phyloP scores from a whole-genome alignment of 2,329 filamentous ascomycete genomes.

The Beauveria brongniartii region DNA sequence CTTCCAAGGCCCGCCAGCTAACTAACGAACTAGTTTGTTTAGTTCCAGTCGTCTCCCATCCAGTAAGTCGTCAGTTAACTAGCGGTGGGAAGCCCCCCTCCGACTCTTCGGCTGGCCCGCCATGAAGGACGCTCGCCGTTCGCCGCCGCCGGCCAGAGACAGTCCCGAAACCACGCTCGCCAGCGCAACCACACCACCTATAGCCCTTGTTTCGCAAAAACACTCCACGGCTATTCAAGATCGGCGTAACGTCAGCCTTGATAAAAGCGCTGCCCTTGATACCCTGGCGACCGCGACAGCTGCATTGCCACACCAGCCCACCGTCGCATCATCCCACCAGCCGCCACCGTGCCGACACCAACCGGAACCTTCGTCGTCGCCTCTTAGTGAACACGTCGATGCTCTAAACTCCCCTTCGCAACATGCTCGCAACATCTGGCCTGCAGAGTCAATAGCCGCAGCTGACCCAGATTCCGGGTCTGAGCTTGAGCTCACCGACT shows the following conservation, averaged over 20 bases:
- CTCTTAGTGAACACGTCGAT: background rate
- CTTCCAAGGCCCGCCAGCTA: background rate
- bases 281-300: slow-evolving; percentile 1
- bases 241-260: background rate
- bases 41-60: background rate
- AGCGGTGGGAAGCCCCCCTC: slow-evolving; percentile 7
- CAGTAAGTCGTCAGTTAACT: background rate
- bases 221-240: background rate
- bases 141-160: slow-evolving; percentile 1
- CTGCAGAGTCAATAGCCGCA: slow-evolving; percentile 5
- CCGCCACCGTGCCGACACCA: background rate
- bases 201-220: slow-evolving; percentile 7
- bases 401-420: slow-evolving; percentile 4
- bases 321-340: slow-evolving; percentile 3
- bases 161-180: background rate
- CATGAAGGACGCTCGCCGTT: slow-evolving; percentile 1
- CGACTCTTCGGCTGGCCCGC: background rate
- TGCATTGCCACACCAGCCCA: slow-evolving; percentile 6
- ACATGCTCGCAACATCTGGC: slow-evolving; percentile 11
- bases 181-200: background rate
- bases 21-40: background rate
- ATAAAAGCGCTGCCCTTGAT: background rate
- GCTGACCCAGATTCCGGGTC: slow-evolving; percentile 6
- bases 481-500: slow-evolving; percentile 11
- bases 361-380: background rate